Conservation (phyloP, 768 basidiomycete species). For the Pleurotus cornucopiae region DNA sequence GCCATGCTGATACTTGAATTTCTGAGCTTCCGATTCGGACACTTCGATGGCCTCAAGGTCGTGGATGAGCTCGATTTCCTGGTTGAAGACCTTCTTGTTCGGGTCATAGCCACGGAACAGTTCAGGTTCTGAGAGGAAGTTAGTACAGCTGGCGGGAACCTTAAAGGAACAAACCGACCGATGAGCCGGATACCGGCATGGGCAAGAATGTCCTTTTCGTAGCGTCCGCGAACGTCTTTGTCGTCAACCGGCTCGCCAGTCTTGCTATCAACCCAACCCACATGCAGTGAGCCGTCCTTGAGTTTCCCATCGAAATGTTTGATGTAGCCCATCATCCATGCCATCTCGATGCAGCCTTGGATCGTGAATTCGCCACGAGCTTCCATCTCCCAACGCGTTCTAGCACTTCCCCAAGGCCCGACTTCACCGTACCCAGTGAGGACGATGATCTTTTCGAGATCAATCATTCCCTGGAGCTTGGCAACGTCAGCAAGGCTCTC, state of each 20-base stretch:
- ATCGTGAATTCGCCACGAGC: slow-evolving; percentile 96
- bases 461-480: slow-evolving; percentile 82
- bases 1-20: slow-evolving; percentile 95
- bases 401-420: slow-evolving; percentile 96
- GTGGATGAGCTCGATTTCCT: slow-evolving; percentile 94
- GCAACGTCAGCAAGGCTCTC: slow-evolving; percentile 69
- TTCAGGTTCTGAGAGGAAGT: slow-evolving; percentile 72
- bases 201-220: slow-evolving; percentile 88
- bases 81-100: slow-evolving; percentile 95
- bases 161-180: slow-evolving; percentile 47
- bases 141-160: slow-evolving; percentile 11
- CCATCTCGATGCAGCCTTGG: slow-evolving; percentile 98
- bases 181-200: slow-evolving; percentile 94
- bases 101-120: slow-evolving; percentile 98
- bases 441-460: slow-evolving; percentile 94
- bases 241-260: slow-evolving; percentile 92
- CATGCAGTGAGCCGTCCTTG: slow-evolving; percentile 87
- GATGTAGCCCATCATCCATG: slow-evolving; percentile 99
- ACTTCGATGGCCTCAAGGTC: slow-evolving; percentile 97
- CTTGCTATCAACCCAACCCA: slow-evolving; percentile 98
- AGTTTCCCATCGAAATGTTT: slow-evolving; percentile 98
- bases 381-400: slow-evolving; percentile 99
- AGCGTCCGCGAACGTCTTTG: slow-evolving; percentile 91
- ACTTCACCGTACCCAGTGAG: slow-evolving; percentile 97
- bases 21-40: slow-evolving; percentile 83